Conservation (phyloP, 1,284 basidiomycete species). For the Fomes fomentarius region DNA sequence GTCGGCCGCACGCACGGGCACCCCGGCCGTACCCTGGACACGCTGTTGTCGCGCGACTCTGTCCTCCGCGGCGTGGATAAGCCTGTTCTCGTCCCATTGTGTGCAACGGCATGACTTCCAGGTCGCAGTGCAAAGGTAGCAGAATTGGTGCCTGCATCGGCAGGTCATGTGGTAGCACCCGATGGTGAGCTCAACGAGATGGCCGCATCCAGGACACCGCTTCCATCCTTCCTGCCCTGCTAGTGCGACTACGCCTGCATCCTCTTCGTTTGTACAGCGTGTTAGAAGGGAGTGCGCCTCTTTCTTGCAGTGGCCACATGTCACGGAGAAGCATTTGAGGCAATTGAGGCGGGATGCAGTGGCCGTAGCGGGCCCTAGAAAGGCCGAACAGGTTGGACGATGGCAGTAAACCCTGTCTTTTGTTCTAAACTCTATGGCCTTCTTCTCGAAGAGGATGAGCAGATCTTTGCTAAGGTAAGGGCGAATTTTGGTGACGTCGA, state of each 20-base stretch:
- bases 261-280: slow-evolving; percentile 34
- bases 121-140: slow-evolving; percentile 50
- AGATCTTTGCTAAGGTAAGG: slow-evolving; percentile 30
- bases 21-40: slow-evolving; percentile 20
- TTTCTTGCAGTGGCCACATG: slow-evolving; percentile 50
- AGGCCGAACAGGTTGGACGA: slow-evolving; percentile 48
- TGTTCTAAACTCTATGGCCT: slow-evolving; percentile 41
- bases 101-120: slow-evolving; percentile 58
- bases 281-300: slow-evolving; percentile 33
- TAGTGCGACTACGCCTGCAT: slow-evolving; percentile 44
- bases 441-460: slow-evolving; percentile 31
- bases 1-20: slow-evolving; percentile 17
- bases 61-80: slow-evolving; percentile 35
- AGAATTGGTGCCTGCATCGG: slow-evolving; percentile 39
- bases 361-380: slow-evolving; percentile 48
- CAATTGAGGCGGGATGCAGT: slow-evolving; percentile 33
- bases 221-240: slow-evolving; percentile 46
- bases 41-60: slow-evolving; percentile 36
- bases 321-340: slow-evolving; percentile 37
- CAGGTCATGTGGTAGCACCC: slow-evolving; percentile 47
- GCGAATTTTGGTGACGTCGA: slow-evolving; percentile 32
- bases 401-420: slow-evolving; percentile 45
- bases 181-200: slow-evolving; percentile 38
- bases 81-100: slow-evolving; percentile 56
- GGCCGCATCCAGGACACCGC: slow-evolving; percentile 44